phyloP scores from a whole-genome alignment of 331 rosid species.

The Dryas integrifolia region DNA sequence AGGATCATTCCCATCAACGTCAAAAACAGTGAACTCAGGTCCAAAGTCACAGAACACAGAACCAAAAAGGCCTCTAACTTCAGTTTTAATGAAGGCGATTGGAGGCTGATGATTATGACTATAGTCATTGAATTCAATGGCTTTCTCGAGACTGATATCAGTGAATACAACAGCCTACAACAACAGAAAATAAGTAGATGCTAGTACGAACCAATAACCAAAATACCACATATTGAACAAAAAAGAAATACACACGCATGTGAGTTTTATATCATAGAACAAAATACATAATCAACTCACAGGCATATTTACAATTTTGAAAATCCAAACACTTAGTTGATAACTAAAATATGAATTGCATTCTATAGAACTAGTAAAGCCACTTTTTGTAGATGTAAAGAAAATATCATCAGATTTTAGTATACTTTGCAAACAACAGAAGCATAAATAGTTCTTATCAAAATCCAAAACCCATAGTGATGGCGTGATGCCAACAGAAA shows the following conservation, averaged over 20 bases:
- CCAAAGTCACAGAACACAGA: slow-evolving; percentile 91
- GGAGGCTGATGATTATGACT: slow-evolving; percentile 88
- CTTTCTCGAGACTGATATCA: slow-evolving; percentile 62
- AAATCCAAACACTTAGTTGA: neutral
- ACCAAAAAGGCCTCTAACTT: slow-evolving; percentile 95
- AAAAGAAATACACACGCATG: neutral
- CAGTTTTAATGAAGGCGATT: slow-evolving; percentile 76
- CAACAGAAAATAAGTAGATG: slow-evolving; percentile 19
- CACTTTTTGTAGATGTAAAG: neutral
- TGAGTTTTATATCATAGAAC: neutral
- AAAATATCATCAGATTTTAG: too few relatives aligned
- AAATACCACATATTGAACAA: neutral
- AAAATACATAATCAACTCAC: neutral
- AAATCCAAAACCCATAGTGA: neutral
- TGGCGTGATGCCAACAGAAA: neutral
- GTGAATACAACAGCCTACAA: slow-evolving; percentile 86
- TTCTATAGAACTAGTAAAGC: neutral
- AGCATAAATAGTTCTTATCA: neutral
- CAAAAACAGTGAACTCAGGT: slow-evolving; percentile 81
- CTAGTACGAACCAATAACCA: neutral
- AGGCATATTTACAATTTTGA: neutral
- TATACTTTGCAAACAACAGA: neutral
- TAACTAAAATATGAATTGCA: neutral
- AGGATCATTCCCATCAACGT: slow-evolving; percentile 92
- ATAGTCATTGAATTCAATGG: slow-evolving; percentile 69